Evolutionary conservation across 75 land plant genomes (phyloP).

Genomic region (Pinus albicaulis): DNA sequence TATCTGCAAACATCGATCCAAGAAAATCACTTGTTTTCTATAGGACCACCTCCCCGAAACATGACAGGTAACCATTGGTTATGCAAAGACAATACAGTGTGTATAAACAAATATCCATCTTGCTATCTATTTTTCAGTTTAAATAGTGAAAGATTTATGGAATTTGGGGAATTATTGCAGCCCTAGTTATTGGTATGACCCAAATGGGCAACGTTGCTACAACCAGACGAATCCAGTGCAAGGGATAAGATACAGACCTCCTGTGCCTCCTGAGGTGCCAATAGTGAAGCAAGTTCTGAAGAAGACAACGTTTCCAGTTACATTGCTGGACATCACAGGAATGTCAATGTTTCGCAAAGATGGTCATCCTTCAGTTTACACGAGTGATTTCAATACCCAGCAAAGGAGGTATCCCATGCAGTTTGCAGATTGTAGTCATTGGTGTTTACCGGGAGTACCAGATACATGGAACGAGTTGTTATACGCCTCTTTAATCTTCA

Average conservation of each 20-base stretch:
- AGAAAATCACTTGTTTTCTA: conserved; percentile 31
- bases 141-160: no score
- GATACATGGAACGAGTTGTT: conserved; percentile 93
- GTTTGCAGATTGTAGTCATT: conserved; percentile 90
- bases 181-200: conserved; percentile 35
- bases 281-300: conserved; percentile 38
- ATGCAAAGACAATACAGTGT: no score
- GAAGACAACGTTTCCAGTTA: conserved; percentile 36
- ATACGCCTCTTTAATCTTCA: conserved; percentile 33
- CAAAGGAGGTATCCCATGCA: conserved; percentile 41
- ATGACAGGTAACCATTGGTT: conserved; percentile 26
- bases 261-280: conserved; percentile 15
- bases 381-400: conserved; percentile 27
- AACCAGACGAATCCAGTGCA: conserved; percentile 30
- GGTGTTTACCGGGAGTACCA: conserved; percentile 95
- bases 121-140: no score
- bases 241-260: conserved; percentile 32
- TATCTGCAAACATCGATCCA: conserved; percentile 21
- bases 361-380: conserved; percentile 64
- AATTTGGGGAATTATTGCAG: conserved; percentile 12
- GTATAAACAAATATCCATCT: no score
- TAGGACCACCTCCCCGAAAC: conserved; percentile 25
- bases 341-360: conserved; percentile 75
- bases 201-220: conserved; percentile 18
- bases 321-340: conserved; percentile 68